These are phyloP conservation scores for Suhomyces vadensis DNA, from an alignment of 805 yeast genomes.

Conservation along the genomic window DNA sequence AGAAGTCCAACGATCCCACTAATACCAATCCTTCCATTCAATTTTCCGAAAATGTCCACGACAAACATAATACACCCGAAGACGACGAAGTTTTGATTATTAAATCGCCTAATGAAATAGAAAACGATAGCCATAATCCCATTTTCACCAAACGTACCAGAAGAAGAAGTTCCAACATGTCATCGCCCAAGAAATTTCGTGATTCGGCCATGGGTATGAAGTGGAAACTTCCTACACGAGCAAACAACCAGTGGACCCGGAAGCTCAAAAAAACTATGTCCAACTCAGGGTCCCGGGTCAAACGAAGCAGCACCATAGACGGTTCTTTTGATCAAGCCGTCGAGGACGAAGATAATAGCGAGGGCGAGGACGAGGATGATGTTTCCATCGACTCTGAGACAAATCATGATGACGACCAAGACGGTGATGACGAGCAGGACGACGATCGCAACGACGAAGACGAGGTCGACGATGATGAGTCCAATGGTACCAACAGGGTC, in stretches of 20 bases:
- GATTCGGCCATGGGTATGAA: conserved; percentile 14
- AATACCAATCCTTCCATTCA: conserved; percentile 4
- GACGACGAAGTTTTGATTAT: conserved; percentile 80
- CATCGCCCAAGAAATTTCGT: conserved; percentile 7
- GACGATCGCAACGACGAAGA: conserved; percentile 22
- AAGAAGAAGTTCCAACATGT: conserved; percentile 9
- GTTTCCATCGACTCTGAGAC: conserved; percentile 13
- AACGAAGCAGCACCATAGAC: background rate
- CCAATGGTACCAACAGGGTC: too few species aligned
- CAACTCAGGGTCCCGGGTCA: conserved; percentile 1
- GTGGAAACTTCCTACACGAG: conserved; percentile 15
- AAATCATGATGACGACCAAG: conserved; percentile 9
- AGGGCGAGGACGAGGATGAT: conserved; percentile 12
- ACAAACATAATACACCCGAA: conserved; percentile 25
- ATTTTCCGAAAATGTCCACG: conserved; percentile 9
- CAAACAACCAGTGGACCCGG: conserved; percentile 21
- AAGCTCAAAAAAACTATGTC: conserved; percentile 24
- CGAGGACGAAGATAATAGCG: conserved; percentile 10
- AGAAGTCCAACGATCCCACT: conserved; percentile 7
- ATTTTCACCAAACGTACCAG: conserved; percentile 33
- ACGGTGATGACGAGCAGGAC: conserved; percentile 10
- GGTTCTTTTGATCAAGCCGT: conserved; percentile 8
- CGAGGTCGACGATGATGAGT: conserved; percentile 17
- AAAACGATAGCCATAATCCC: conserved; percentile 34
- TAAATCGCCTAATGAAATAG: conserved; percentile 75